A percentile compares a stretch with the other conserved stretches of the same genome.
These are phyloP conservation scores for Gnomoniopsis smithogilvyi DNA, from an alignment of 2,329 filamentous ascomycete species.

Conservation along the genomic window DNA sequence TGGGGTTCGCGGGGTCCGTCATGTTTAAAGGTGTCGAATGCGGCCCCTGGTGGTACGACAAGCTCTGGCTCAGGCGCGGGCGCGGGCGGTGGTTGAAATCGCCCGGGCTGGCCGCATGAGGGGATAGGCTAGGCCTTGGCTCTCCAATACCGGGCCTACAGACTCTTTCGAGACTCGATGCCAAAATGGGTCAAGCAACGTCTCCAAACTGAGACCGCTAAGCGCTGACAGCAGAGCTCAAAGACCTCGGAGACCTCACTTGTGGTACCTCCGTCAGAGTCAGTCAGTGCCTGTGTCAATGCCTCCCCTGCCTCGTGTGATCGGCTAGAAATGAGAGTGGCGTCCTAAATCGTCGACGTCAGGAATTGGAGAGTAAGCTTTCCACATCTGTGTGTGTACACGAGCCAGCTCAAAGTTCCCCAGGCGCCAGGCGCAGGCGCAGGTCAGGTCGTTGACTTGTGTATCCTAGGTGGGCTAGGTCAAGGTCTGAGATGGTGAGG, in stretches of 20 bases:
- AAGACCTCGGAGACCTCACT: neutral
- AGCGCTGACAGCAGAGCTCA: neutral
- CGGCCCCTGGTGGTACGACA: constrained; percentile 4
- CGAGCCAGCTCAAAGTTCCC: neutral
- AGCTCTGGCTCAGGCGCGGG: neutral
- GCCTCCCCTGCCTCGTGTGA: neutral
- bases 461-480: neutral
- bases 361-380: constrained; percentile 2
- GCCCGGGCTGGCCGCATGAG: constrained; percentile 1
- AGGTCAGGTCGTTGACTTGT: neutral
- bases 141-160: neutral
- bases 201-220: neutral
- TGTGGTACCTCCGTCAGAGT: neutral
- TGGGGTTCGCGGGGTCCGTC: constrained; percentile 20
- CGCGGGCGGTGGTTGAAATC: neutral
- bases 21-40: constrained; percentile 8
- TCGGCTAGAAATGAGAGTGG: neutral
- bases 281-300: neutral
- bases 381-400: no score
- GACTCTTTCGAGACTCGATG: neutral
- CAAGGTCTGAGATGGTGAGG: neutral
- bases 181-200: no score
- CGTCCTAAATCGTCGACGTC: neutral
- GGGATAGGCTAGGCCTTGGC: neutral
- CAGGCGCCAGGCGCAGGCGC: neutral